These are phyloP conservation scores for Cryptococcus neoformans DNA, from an alignment of 1,284 basidiomycete genomes.

Conservation along the genomic window DNA sequence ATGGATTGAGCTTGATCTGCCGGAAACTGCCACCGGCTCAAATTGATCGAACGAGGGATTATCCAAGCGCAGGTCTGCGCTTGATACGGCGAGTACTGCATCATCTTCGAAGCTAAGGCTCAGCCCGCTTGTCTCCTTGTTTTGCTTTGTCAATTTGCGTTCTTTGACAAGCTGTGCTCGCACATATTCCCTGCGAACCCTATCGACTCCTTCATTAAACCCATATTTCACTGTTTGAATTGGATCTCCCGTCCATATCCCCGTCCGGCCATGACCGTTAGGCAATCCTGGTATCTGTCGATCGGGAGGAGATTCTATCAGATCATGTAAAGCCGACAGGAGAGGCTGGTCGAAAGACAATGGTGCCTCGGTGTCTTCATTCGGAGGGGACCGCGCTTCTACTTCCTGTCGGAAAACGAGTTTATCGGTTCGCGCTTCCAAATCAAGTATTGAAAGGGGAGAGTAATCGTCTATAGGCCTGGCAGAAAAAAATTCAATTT, in stretches of 20 bases:
- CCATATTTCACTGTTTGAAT: constrained; percentile 39
- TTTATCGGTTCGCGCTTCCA: constrained; percentile 60
- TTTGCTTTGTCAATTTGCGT: constrained; percentile 11
- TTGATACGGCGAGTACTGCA: constrained; percentile 19
- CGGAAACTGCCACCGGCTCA: not conserved
- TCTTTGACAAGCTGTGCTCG: constrained; percentile 23
- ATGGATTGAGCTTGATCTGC: not conserved
- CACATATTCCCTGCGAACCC: constrained; percentile 38
- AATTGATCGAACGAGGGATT: not conserved
- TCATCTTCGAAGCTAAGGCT: constrained; percentile 45
- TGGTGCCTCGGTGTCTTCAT: not conserved
- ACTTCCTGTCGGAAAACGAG: constrained; percentile 70
- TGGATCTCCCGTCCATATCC: constrained; percentile 36
- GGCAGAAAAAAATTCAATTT: constrained; percentile 71
- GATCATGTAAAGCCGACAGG: constrained; percentile 64
- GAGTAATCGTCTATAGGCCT: constrained; percentile 71
- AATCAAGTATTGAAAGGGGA: constrained; percentile 63
- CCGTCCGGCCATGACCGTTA: constrained; percentile 55
- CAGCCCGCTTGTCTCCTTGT: constrained; percentile 12
- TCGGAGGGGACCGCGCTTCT: constrained; percentile 53
- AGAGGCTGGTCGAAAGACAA: constrained; percentile 72
- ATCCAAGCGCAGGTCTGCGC: not conserved
- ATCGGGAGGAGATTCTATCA: constrained; percentile 56
- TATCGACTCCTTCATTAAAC: constrained; percentile 40
- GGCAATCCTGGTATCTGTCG: constrained; percentile 70